Percentiles rank a stretch among this genome's conserved stretches.
Conservation (phyloP, 345 rosid species). For the Erysimum cheiranthoides region DNA sequence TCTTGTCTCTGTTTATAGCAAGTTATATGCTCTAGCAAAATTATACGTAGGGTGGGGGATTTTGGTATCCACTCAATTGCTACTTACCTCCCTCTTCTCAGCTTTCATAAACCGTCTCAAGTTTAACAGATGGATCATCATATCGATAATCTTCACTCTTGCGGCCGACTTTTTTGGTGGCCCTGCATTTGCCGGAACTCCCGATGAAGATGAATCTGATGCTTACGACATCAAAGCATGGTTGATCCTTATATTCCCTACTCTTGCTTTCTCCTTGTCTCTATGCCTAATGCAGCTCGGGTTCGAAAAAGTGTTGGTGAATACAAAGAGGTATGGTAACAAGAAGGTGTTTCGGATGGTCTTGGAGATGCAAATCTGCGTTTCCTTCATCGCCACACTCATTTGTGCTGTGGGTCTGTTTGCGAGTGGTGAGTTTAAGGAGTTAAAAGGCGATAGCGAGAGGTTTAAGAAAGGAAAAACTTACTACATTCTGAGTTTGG, state of each 20-base stretch:
- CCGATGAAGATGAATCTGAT: constrained; percentile 39
- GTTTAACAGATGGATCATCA: constrained; percentile 53
- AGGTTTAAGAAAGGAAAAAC: constrained; percentile 43
- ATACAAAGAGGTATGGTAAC: constrained; percentile 39
- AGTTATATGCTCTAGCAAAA: constrained; percentile 43
- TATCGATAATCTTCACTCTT: constrained; percentile 47
- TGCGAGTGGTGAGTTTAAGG: constrained; percentile 44
- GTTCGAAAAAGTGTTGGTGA: constrained; percentile 36
- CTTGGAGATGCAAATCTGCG: constrained; percentile 44
- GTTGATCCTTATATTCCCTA: constrained; percentile 40
- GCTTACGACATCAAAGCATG: constrained; percentile 39
- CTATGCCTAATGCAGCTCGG: constrained; percentile 42
- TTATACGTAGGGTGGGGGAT: constrained; percentile 50
- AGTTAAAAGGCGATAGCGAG: constrained; percentile 36
- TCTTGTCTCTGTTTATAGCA: constrained; percentile 46
- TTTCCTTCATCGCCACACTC: constrained; percentile 39
- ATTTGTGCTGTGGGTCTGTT: constrained; percentile 36
- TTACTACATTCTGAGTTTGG: constrained; percentile 38
- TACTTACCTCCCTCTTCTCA: constrained; percentile 54
- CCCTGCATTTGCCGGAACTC: constrained; percentile 42
- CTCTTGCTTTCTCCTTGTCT: constrained; percentile 45
- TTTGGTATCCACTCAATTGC: constrained; percentile 56
- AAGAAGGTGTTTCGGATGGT: constrained; percentile 45
- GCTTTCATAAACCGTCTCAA: constrained; percentile 55
- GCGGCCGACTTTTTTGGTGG: constrained; percentile 8